phyloP scores from a whole-genome alignment of 768 basidiomycete species.

The Phlebiopsis gigantea region DNA sequence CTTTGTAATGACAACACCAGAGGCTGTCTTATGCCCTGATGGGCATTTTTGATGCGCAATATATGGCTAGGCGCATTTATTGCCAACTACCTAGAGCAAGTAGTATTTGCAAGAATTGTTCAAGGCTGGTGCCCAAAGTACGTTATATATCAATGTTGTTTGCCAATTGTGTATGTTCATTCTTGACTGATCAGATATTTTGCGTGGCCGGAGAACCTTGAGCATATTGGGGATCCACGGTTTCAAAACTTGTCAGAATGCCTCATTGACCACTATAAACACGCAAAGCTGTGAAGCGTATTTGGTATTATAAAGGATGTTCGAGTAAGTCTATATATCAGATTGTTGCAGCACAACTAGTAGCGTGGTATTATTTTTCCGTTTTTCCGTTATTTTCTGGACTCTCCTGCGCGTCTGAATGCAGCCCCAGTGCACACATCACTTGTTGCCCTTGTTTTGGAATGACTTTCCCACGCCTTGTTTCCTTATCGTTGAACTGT shows the following conservation, averaged over 20 bases:
- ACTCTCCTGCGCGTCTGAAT: too few relatives aligned
- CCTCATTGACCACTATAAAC: constrained; percentile 3
- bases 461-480: too few relatives aligned
- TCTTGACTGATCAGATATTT: too few relatives aligned
- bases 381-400: too few relatives aligned
- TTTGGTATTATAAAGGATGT: constrained; percentile 14
- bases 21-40: constrained; percentile 12
- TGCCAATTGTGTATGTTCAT: not conserved
- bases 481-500: too few relatives aligned
- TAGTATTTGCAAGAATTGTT: constrained; percentile 12
- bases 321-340: not conserved
- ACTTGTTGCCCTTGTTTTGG: too few relatives aligned
- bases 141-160: not conserved
- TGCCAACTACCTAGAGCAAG: constrained; percentile 21
- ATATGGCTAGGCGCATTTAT: constrained; percentile 18
- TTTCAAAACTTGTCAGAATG: constrained; percentile 5
- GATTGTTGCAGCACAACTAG: too few relatives aligned
- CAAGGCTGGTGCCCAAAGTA: constrained; percentile 17
- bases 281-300: constrained; percentile 6
- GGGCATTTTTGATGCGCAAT: constrained; percentile 13
- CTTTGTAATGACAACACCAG: constrained; percentile 9
- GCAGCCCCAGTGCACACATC: too few relatives aligned
- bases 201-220: not conserved
- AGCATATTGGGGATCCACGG: not conserved
- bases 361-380: too few relatives aligned